phyloP scores from a whole-genome alignment of 2,329 filamentous ascomycete genomes.

The Mollisiaceae sp. region DNA sequence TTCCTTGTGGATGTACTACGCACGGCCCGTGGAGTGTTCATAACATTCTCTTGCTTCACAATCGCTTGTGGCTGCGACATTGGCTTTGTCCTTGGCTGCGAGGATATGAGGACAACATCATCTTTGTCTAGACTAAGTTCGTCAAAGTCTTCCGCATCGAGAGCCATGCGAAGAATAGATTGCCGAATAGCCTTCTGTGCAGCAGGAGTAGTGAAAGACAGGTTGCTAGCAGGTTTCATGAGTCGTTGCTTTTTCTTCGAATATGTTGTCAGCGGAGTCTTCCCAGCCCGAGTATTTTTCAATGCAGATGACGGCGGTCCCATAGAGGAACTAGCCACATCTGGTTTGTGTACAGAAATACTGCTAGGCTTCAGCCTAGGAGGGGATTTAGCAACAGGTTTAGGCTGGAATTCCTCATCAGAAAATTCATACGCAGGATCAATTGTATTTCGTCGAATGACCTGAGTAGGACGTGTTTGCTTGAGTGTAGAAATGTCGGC shows the following conservation, averaged over 20 bases:
- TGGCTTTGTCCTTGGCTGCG: slow-evolving; percentile 24
- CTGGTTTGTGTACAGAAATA: background rate
- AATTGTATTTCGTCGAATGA: slow-evolving; percentile 26
- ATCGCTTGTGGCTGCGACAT: slow-evolving; percentile 18
- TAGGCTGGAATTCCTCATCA: slow-evolving; percentile 42
- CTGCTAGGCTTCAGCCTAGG: background rate
- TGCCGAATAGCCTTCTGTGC: slow-evolving; percentile 16
- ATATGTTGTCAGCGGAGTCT: background rate
- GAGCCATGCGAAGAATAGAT: background rate
- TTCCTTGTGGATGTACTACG: slow-evolving; percentile 24
- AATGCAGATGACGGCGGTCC: background rate
- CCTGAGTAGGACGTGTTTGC: background rate
- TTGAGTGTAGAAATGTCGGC: background rate
- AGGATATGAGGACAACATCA: slow-evolving; percentile 34
- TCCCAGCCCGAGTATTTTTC: background rate
- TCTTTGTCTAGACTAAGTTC: slow-evolving; percentile 37
- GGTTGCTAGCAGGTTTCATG: background rate
- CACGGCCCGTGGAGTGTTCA: slow-evolving; percentile 5
- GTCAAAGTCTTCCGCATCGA: slow-evolving; percentile 34
- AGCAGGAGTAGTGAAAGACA: slow-evolving; percentile 3
- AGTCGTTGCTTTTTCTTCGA: background rate
- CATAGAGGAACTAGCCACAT: background rate
- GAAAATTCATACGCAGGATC: slow-evolving; percentile 44
- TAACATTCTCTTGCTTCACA: slow-evolving; percentile 29
- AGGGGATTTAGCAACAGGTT: background rate